Evolutionary conservation across 2,329 filamentous ascomycete species (phyloP).

Genomic region (Fulvia fulva): DNA sequence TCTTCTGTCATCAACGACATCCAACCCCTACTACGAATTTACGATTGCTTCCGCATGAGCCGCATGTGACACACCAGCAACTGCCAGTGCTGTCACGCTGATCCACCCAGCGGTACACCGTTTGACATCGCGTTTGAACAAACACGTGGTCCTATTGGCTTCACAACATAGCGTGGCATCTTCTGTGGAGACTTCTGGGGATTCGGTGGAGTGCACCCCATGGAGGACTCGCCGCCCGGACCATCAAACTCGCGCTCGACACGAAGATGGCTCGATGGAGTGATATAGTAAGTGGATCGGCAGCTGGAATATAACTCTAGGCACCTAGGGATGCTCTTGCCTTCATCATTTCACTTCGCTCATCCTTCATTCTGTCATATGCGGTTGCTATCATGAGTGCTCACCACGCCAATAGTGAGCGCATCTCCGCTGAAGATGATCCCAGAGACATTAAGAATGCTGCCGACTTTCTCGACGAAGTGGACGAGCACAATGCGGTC

Average conservation of each 20-base stretch:
- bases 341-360: neutral
- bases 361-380: neutral
- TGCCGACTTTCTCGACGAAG: constrained; percentile 20
- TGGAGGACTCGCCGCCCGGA: constrained; percentile 13
- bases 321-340: neutral
- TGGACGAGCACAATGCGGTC: constrained; percentile 10
- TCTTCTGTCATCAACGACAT: neutral
- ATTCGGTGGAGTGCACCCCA: neutral
- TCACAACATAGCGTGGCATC: neutral
- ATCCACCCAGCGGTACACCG: neutral
- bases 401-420: constrained; percentile 17
- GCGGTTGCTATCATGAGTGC: constrained; percentile 14
- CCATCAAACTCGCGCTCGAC: constrained; percentile 4
- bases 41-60: neutral
- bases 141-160: neutral
- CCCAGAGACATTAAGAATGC: constrained; percentile 13
- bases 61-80: neutral
- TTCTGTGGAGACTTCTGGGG: neutral
- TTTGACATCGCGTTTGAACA: neutral
- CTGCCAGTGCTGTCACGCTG: neutral
- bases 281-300: constrained; percentile 17
- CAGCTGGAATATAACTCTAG: neutral
- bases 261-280: constrained; percentile 15
- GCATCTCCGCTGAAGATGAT: constrained; percentile 13
- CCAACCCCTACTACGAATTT: neutral